Conservation (phyloP, 2,329 filamentous ascomycete genomes). For the Magnaporthiopsis rhizophila region DNA sequence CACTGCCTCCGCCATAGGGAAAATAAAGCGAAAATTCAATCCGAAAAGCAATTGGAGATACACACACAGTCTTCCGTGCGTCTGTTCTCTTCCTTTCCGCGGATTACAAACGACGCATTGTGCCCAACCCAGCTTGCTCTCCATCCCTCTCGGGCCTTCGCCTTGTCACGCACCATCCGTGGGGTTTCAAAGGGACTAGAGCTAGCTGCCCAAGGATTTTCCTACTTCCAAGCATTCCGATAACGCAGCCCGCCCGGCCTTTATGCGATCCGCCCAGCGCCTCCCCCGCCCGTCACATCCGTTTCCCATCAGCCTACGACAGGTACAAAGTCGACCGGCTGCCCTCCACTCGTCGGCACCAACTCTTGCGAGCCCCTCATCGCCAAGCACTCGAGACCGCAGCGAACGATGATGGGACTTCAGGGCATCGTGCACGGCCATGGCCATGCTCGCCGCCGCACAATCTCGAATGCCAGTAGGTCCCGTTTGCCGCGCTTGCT, state of each 20-base stretch:
- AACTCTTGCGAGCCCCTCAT: background rate
- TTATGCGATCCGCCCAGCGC: background rate
- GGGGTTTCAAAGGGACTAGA: background rate
- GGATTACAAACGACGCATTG: too few relatives aligned
- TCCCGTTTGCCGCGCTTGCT: slow-evolving; percentile 8
- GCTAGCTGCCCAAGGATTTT: background rate
- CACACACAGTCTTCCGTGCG: too few relatives aligned
- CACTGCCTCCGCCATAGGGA: background rate
- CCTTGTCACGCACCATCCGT: background rate
- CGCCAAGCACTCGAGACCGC: background rate
- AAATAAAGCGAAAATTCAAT: background rate
- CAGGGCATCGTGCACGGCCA: slow-evolving; percentile 7
- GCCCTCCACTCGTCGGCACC: background rate
- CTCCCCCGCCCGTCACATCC: background rate
- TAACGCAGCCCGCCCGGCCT: background rate
- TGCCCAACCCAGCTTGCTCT: too few relatives aligned
- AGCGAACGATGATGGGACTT: slow-evolving; percentile 7
- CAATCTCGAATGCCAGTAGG: slow-evolving; percentile 28
- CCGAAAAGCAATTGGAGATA: too few relatives aligned
- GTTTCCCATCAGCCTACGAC: background rate
- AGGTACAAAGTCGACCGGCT: background rate
- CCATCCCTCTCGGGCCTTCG: background rate
- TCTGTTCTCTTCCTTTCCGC: too few relatives aligned
- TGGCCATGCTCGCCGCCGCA: slow-evolving; percentile 19
- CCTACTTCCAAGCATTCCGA: background rate